These are phyloP conservation scores for Chloranthus sessilifolius DNA, from an alignment of 164 flowering plant genomes.

Conservation along the genomic window DNA sequence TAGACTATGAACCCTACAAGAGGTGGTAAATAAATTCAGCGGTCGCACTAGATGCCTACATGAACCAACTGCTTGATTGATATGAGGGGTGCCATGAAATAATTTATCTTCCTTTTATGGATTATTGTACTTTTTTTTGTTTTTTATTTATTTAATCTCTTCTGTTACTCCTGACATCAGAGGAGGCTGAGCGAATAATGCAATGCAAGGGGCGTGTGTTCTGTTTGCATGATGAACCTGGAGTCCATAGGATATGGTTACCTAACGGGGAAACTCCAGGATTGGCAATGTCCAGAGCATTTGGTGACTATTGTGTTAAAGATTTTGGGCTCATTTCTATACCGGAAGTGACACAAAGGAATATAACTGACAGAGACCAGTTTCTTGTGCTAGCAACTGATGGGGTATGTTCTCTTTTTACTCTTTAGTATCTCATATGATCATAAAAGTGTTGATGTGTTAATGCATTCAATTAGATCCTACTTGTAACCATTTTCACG, in stretches of 20 bases:
- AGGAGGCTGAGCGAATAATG: conserved; percentile 69
- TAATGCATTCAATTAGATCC: no score
- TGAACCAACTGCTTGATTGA: no score
- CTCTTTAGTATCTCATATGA: not conserved
- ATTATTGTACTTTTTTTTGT: no score
- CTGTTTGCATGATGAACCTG: conserved; percentile 75
- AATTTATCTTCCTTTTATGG: not conserved
- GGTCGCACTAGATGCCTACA: no score
- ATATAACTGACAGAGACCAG: conserved; percentile 52
- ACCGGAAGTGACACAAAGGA: conserved; percentile 78
- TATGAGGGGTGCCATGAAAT: no score
- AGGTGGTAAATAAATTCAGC: no score
- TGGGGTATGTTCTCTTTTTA: conserved; percentile 53
- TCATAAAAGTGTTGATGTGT: not conserved
- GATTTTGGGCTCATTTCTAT: conserved; percentile 77
- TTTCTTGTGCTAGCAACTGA: conserved; percentile 81
- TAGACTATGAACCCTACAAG: no score
- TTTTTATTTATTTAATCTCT: conserved; percentile 4
- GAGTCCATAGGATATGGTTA: conserved; percentile 78
- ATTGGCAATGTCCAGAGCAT: conserved; percentile 88
- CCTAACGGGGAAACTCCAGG: conserved; percentile 73
- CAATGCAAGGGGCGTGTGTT: conserved; percentile 66
- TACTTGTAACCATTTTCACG: no score
- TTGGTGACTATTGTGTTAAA: conserved; percentile 81
- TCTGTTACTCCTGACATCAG: conserved; percentile 29